A percentile compares a stretch with the other conserved stretches of the same genome.
Evolutionary conservation across 2,329 filamentous ascomycete species (phyloP).

Genomic region (Cladosporium colombiae): DNA sequence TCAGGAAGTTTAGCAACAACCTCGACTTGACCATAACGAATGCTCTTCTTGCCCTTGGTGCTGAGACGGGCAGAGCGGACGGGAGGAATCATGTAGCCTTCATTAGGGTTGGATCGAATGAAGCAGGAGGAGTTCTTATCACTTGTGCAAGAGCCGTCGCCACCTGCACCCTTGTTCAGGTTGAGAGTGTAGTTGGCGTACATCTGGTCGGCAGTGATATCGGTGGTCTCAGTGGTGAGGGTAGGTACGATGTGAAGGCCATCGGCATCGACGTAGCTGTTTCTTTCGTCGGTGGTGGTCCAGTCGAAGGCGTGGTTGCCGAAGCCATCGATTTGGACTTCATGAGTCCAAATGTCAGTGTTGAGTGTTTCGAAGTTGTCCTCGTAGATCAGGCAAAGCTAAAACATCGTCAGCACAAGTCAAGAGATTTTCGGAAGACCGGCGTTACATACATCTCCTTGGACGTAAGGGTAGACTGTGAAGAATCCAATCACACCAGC

Average conservation of each 20-base stretch:
- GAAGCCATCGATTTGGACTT: conserved; percentile 40
- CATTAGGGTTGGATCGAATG: conserved; percentile 46
- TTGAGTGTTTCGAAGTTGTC: conserved; percentile 53
- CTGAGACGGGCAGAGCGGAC: conserved; percentile 53
- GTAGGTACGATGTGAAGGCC: conserved; percentile 60
- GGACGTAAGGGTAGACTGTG: conserved; percentile 4
- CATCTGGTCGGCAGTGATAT: conserved; percentile 42
- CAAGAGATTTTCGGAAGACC: background rate
- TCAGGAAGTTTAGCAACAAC: conserved; percentile 55
- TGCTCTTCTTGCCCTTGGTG: conserved; percentile 50
- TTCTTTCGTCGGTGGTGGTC: conserved; percentile 52
- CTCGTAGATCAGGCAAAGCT: conserved; percentile 55
- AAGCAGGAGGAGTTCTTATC: conserved; percentile 39
- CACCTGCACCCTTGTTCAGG: conserved; percentile 37
- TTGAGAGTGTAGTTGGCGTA: conserved; percentile 40
- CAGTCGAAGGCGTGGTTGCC: conserved; percentile 56
- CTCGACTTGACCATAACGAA: conserved; percentile 56
- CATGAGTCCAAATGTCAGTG: conserved; percentile 51
- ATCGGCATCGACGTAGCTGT: conserved; percentile 50
- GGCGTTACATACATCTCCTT: conserved; percentile 3
- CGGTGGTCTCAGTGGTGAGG: conserved; percentile 43
- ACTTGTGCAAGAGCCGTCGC: conserved; percentile 47
- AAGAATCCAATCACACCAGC: conserved; percentile 12
- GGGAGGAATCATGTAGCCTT: conserved; percentile 52
- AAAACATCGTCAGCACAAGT: conserved; percentile 14